Percentiles rank a stretch among this genome's conserved stretches.
These are phyloP conservation scores for Drechslerella coelobrocha DNA, from an alignment of 2,329 filamentous ascomycete genomes.

Conservation along the genomic window DNA sequence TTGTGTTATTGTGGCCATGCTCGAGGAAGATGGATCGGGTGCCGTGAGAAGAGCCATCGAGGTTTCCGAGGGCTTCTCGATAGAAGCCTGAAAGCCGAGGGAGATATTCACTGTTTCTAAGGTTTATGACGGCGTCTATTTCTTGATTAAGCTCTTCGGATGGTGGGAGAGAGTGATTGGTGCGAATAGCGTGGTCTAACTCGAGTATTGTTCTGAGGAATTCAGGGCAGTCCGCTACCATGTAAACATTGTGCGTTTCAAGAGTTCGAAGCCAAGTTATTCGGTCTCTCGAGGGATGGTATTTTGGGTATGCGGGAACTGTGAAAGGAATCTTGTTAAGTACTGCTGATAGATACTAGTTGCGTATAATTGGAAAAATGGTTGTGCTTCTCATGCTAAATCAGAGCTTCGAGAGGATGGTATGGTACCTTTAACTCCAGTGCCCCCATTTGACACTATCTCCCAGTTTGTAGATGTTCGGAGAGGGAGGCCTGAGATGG, in stretches of 20 bases:
- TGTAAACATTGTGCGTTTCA: conserved; percentile 46
- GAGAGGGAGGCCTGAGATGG: conserved; percentile 41
- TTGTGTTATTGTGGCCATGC: conserved; percentile 44
- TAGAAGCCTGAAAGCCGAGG: conserved; percentile 46
- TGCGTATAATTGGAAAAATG: no score
- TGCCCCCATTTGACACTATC: conserved; percentile 43
- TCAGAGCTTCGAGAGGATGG: no score
- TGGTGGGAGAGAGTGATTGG: conserved; percentile 19
- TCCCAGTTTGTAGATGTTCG: conserved; percentile 46
- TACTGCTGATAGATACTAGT: no score
- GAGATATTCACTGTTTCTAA: conserved; percentile 46
- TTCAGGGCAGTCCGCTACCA: conserved; percentile 46
- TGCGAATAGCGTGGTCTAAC: conserved; percentile 33
- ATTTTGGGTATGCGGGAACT: conserved; percentile 47
- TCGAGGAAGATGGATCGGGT: conserved; percentile 44
- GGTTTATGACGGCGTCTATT: conserved; percentile 28
- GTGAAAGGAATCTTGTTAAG: background rate
- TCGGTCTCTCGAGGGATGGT: conserved; percentile 44
- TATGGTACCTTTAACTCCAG: conserved; percentile 39
- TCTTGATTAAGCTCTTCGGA: conserved; percentile 17
- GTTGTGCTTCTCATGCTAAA: no score
- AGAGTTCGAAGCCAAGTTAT: conserved; percentile 46
- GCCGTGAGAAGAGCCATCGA: conserved; percentile 44
- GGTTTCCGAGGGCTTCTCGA: conserved; percentile 45
- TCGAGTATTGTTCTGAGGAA: conserved; percentile 49